Conservation (phyloP, 352 stramenopile genomes). For the Phytophthora meadii region DNA sequence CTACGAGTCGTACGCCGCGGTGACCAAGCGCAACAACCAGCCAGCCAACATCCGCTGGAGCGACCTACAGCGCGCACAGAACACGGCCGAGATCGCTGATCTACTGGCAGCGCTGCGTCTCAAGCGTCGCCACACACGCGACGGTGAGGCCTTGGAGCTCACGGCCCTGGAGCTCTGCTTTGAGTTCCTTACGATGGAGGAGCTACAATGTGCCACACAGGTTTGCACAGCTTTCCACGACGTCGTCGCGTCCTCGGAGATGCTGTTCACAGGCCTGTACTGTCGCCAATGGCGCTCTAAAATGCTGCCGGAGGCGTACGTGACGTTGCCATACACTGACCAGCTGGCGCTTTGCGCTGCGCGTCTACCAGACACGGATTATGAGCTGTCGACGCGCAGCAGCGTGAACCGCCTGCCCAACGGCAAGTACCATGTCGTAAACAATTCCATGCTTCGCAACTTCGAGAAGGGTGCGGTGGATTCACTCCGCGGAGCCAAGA, state of each 20-base stretch:
- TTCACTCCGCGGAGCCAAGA: slow-evolving; percentile 64
- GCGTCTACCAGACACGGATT: slow-evolving; percentile 32
- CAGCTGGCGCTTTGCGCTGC: slow-evolving; percentile 57
- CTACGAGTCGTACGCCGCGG: slow-evolving; percentile 82
- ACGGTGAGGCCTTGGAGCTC: slow-evolving; percentile 40
- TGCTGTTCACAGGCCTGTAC: slow-evolving; percentile 67
- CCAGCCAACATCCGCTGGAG: slow-evolving; percentile 66
- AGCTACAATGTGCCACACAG: slow-evolving; percentile 48
- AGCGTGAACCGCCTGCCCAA: slow-evolving; percentile 44
- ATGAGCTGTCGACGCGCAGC: slow-evolving; percentile 73
- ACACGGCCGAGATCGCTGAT: slow-evolving; percentile 10
- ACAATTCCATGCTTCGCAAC: slow-evolving; percentile 87
- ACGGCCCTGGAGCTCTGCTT: slow-evolving; percentile 76
- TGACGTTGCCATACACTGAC: slow-evolving; percentile 48
- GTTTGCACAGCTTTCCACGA: slow-evolving; percentile 71
- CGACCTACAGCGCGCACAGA: slow-evolving; percentile 60
- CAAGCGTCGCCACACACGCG: slow-evolving; percentile 25
- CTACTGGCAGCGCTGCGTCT: slow-evolving; percentile 27
- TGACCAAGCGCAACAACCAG: slow-evolving; percentile 54
- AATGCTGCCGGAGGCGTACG: slow-evolving; percentile 41
- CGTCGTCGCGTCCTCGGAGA: slow-evolving; percentile 48
- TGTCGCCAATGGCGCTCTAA: slow-evolving; percentile 59
- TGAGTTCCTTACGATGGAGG: slow-evolving; percentile 68
- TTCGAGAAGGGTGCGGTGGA: slow-evolving; percentile 75
- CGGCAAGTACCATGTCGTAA: slow-evolving; percentile 60